Conservation (phyloP, 1,284 basidiomycete species). For the Trichosporon sp. region DNA sequence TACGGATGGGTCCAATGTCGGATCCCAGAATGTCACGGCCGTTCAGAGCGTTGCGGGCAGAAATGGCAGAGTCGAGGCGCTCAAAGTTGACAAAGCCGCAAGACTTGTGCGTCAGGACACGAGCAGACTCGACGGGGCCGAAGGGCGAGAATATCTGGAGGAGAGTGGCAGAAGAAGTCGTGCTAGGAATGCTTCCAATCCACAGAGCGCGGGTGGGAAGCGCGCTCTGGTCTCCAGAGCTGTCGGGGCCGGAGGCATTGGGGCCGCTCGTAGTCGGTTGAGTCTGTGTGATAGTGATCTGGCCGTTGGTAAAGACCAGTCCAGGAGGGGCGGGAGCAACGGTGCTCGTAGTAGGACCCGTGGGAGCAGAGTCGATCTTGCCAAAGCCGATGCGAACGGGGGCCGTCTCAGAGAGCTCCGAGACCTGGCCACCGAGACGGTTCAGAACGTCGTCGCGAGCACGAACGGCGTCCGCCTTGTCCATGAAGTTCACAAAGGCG, state of each 20-base stretch:
- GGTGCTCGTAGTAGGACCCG: constrained; percentile 70
- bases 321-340: constrained; percentile 53
- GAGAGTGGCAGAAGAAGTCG: constrained; percentile 86
- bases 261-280: constrained; percentile 6
- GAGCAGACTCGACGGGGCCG: constrained; percentile 91
- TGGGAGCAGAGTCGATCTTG: constrained; percentile 83
- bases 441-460: constrained; percentile 96
- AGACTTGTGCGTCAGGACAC: constrained; percentile 85
- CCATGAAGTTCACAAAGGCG: constrained; percentile 97
- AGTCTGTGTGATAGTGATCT: constrained; percentile 30
- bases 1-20: constrained; percentile 90
- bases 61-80: constrained; percentile 88
- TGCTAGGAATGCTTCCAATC: constrained; percentile 91
- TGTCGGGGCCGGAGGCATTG: constrained; percentile 15
- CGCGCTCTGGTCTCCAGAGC: constrained; percentile 47
- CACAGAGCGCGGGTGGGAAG: constrained; percentile 88
- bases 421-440: constrained; percentile 82
- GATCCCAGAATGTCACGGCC: constrained; percentile 90
- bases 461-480: constrained; percentile 84
- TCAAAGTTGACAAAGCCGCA: constrained; percentile 81
- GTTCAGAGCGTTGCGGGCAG: constrained; percentile 89
- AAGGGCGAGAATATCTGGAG: constrained; percentile 82
- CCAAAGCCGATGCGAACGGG: constrained; percentile 96
- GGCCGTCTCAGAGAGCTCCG: constrained; percentile 81
- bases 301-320: constrained; percentile 54